Evolutionary conservation across 2,329 filamentous ascomycete genomes (phyloP).

Genomic region (Pseudomassariella vexata): DNA sequence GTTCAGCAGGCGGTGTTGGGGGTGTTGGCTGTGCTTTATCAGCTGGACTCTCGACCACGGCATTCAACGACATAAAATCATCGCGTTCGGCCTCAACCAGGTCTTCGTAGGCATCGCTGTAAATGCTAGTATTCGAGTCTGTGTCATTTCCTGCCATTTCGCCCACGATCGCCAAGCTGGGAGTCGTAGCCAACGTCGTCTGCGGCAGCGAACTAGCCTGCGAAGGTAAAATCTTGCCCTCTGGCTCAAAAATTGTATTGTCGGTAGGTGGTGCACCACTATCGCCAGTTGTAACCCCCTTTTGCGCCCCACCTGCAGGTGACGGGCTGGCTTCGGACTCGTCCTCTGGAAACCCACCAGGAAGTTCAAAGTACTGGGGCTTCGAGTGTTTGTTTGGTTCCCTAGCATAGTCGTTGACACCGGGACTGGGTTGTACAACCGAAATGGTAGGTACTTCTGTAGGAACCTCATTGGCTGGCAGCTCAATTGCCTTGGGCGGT

Average conservation of each 20-base stretch:
- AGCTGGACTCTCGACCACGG: conserved; percentile 58
- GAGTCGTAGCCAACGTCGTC: conserved; percentile 24
- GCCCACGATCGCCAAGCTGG: conserved; percentile 18
- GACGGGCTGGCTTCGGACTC: conserved; percentile 7
- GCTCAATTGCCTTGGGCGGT: conserved; percentile 1
- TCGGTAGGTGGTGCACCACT: conserved; percentile 2
- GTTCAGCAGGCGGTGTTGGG: conserved; percentile 15
- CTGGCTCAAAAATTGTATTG: conserved; percentile 18
- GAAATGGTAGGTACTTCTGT: conserved; percentile 36
- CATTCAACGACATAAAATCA: conserved; percentile 68
- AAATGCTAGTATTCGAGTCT: conserved; percentile 41
- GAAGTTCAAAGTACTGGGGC: conserved; percentile 40
- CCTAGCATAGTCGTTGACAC: conserved; percentile 11
- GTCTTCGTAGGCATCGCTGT: conserved; percentile 74
- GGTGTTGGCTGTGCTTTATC: conserved; percentile 36
- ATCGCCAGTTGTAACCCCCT: no score
- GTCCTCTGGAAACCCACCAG: conserved; percentile 53
- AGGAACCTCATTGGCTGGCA: conserved; percentile 1
- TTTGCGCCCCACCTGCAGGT: no score
- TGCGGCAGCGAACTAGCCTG: conserved; percentile 16
- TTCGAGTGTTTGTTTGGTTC: conserved; percentile 5
- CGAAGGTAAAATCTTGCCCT: conserved; percentile 10
- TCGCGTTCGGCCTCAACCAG: conserved; percentile 57
- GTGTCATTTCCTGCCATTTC: conserved; percentile 30
- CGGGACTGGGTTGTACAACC: conserved; percentile 38